Evolutionary conservation across 257 asterid species (phyloP).

Genomic region (Hygrophila difformis): DNA sequence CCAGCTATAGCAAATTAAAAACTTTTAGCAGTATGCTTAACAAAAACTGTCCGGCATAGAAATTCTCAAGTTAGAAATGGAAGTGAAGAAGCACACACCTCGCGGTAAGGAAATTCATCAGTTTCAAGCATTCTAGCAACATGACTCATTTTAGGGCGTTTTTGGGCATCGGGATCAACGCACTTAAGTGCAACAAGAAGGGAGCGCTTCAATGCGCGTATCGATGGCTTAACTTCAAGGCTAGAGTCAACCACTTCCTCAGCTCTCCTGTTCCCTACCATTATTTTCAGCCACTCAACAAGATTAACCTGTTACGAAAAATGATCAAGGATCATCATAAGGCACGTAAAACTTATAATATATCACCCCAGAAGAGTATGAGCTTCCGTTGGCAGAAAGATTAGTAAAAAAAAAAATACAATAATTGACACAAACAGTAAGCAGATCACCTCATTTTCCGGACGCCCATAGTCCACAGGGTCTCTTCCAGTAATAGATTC

Average conservation of each 20-base stretch:
- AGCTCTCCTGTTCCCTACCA: conserved; percentile 30
- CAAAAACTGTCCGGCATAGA: no score
- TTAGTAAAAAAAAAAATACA: no score
- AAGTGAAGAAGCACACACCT: conserved; percentile 17
- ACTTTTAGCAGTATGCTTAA: no score
- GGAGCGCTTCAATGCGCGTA: conserved; percentile 30
- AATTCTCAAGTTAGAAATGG: no score
- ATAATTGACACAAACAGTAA: no score
- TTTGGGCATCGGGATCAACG: conserved; percentile 29
- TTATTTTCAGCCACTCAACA: conserved; percentile 13
- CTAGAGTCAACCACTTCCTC: conserved; percentile 33
- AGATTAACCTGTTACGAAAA: background rate
- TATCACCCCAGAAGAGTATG: background rate
- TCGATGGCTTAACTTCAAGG: conserved; percentile 24
- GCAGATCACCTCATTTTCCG: background rate
- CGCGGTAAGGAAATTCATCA: conserved; percentile 29
- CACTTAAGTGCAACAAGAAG: conserved; percentile 36
- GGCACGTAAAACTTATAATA: background rate
- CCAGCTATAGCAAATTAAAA: no score
- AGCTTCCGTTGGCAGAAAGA: no score
- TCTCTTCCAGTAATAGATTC: conserved; percentile 19
- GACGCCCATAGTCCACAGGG: conserved; percentile 4
- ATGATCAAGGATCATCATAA: background rate
- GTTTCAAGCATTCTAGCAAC: conserved; percentile 33
- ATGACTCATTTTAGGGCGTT: conserved; percentile 36